Base-by-base conservation (phyloP, 202 grass and related monocot genomes). In the Zoysia matrella region DNA sequence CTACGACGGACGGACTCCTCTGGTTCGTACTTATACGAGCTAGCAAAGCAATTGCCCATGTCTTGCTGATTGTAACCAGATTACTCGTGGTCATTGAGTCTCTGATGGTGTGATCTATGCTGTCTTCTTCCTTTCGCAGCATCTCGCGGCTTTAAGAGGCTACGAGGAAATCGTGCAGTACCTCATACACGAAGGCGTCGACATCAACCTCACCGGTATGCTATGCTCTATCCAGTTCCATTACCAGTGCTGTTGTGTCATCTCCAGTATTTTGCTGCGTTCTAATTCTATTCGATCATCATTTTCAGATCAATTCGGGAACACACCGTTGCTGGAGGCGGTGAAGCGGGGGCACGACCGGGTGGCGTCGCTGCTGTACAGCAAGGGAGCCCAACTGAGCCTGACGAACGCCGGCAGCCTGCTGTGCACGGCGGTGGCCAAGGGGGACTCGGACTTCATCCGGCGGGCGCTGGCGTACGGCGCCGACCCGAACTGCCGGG, bases 311-410 rank as follows among this genome's bases (percentile, higher is more conserved):
- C 90, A 99, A 80, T 96, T 99, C 71, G 96, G 91, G 72, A 94
- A 92, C 89, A 99, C 96, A 4, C 96, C 96, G 2, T 58, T 99
- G 74, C 55, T 99, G 54, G 96, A 99, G 75, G 90, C 91, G 1
- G 85, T 94, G 70, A 90, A 87, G 77, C 80, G 90, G 47, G 93
- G 90, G 60, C 91, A 99, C 51, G 93, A 96, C 46, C 81, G 78
- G 48, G 89, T 96, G 60, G 90, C 96, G 54, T 52, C 90, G 13
- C 61, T 99, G 78, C 87, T 99, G 18, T 91, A 87, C 53, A 43
- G 61, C 65, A 79, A 79, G 12, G 96, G 93, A 6, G 96, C 86
- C 9, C 75, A 76, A 72, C 80, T 99, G 65, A 89, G 47, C 87
- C 87, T 96, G 16, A 73, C 76, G 54, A 86, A 99, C 41, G 74